Evolutionary conservation across 2,329 filamentous ascomycete species (phyloP).

Genomic region (Epichloe brachyelytri): DNA sequence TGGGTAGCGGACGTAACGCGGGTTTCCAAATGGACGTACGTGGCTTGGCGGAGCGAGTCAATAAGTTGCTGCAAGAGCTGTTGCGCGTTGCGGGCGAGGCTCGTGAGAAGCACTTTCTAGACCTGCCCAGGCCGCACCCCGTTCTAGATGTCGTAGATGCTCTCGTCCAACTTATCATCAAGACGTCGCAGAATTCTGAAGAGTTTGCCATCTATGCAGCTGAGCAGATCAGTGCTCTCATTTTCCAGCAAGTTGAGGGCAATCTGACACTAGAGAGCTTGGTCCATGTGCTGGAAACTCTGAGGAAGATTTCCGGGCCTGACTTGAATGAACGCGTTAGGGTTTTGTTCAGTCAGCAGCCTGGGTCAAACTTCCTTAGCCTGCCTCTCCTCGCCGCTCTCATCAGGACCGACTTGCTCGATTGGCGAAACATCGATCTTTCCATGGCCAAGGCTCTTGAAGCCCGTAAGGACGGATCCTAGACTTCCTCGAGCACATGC

Average conservation of each 20-base stretch:
- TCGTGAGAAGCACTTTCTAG: constrained; percentile 45
- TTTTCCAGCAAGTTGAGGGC: constrained; percentile 43
- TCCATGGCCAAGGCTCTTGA: constrained; percentile 62
- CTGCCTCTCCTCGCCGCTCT: constrained; percentile 45
- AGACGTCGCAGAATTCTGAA: constrained; percentile 47
- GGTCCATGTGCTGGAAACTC: constrained; percentile 47
- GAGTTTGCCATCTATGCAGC: constrained; percentile 46
- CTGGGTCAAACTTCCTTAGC: constrained; percentile 41
- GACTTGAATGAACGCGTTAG: constrained; percentile 42
- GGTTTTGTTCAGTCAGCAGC: constrained; percentile 42
- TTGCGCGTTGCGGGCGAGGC: constrained; percentile 39
- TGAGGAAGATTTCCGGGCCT: constrained; percentile 46
- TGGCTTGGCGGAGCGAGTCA: constrained; percentile 39
- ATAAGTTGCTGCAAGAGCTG: constrained; percentile 45
- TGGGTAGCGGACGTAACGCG: constrained; percentile 38
- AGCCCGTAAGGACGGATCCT: constrained; percentile 60
- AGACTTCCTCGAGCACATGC: constrained; percentile 65
- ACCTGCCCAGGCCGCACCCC: constrained; percentile 44
- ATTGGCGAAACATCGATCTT: constrained; percentile 53
- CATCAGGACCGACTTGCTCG: constrained; percentile 46
- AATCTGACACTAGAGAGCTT: constrained; percentile 47
- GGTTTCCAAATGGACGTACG: constrained; percentile 38
- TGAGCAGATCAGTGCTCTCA: constrained; percentile 43
- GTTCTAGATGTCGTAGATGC: constrained; percentile 52
- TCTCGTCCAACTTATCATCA: constrained; percentile 48